Evolutionary conservation across 257 asterid species (phyloP).

Genomic region (Striga asiatica): DNA sequence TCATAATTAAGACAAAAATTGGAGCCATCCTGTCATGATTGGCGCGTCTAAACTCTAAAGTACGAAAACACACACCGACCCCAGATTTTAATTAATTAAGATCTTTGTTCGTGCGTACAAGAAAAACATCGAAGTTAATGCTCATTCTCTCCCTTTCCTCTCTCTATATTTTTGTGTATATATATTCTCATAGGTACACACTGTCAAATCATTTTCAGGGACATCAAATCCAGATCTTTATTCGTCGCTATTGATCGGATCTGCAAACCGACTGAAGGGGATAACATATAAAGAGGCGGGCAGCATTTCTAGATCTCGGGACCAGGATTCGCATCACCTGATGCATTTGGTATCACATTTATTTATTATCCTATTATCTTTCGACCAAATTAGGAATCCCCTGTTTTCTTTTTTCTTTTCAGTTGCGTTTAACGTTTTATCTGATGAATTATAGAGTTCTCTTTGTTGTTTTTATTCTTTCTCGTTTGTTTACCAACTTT

Average conservation of each 20-base stretch:
- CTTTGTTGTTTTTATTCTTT: background rate
- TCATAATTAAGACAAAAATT: background rate
- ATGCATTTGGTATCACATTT: slow-evolving; percentile 42
- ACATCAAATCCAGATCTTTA: background rate
- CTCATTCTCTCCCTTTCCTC: slow-evolving; percentile 12
- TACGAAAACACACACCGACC: background rate
- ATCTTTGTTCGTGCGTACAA: slow-evolving; percentile 1
- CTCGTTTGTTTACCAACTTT: no score
- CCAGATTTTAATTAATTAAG: background rate
- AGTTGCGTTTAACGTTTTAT: background rate
- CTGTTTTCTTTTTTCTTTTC: background rate
- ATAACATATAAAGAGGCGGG: slow-evolving; percentile 3
- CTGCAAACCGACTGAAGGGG: slow-evolving; percentile 11
- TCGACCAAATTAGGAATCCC: background rate
- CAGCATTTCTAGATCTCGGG: slow-evolving; percentile 27
- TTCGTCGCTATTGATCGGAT: slow-evolving; percentile 17
- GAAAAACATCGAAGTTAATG: slow-evolving; percentile 12
- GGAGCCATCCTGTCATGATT: slow-evolving; percentile 19
- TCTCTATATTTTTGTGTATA: background rate
- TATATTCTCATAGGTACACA: background rate
- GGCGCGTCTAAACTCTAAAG: slow-evolving; percentile 3
- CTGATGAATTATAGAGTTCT: background rate
- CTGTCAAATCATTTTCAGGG: slow-evolving; percentile 5
- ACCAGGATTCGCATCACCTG: slow-evolving; percentile 23
- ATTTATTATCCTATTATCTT: slow-evolving; percentile 8